Base-by-base conservation (phyloP, 1,284 basidiomycete genomes). In the Ustilago esculenta region DNA sequence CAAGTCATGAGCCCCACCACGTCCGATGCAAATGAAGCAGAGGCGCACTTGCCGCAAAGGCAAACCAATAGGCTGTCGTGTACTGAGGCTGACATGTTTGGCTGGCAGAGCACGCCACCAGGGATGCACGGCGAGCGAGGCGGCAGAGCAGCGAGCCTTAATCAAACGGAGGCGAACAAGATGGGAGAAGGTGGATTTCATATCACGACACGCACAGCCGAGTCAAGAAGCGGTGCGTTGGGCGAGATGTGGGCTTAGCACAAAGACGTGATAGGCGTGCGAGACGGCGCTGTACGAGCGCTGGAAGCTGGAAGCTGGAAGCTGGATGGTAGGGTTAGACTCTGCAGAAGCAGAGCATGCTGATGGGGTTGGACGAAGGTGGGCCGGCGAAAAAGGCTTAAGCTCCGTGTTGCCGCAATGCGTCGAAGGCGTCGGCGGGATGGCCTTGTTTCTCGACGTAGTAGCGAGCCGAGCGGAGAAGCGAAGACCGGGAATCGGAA, bases 371-470 rank as follows among this genome's bases (percentile, higher is more conserved):
- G 17, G 23, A 18, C 20, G 43, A n/a, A 12, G 21, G 23, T 15
- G 11, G 14, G 15, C 23, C 6, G 37, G 20, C n/a, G 32, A 44
- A 46, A 30, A 25, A 40, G 23, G 36, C 35, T 64, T 29, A 64
- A 30, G 40, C 23, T 43, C 44, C 14, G 30, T 43, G 35, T 32
- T 57, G 33, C 12, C 40, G 46, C 15, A 65, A 21, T 17, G 46
- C 37, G 17, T 59, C 33, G 39, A 66, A 66, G 14, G 25, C 47
- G 24, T 55, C 49, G 5, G 52, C 40, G 6, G 51, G 37, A 29
- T 60, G 53, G 17, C 63, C 63, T 43, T 66, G 56, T 30, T 43
- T 66, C 21, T 52, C 27, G 9, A 66, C 36, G 36, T 59, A 66
- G 52, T 60, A 55, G 27, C 63, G 53, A 29, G 63, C 56, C 1